Conservation (phyloP, 176 grass and related monocot genomes). For the Areca catechu region DNA sequence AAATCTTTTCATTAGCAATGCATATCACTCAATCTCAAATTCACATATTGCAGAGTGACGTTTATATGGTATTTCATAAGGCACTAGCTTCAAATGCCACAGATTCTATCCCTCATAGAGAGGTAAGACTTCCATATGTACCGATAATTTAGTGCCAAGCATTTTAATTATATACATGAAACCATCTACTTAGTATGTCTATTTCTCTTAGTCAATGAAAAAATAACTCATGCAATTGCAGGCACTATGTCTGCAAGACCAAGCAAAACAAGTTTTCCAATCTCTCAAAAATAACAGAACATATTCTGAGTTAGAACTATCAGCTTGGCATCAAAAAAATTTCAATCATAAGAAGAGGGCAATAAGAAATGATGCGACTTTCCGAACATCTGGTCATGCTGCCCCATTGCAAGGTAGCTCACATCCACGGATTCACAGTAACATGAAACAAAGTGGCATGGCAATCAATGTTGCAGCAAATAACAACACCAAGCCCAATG, state of each 20-base stretch:
- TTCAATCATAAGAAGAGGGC: constrained; percentile 6
- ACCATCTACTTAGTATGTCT: too few relatives aligned
- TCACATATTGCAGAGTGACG: constrained; percentile 35
- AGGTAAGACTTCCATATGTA: constrained; percentile 11
- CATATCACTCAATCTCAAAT: neutral
- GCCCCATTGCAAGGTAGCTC: neutral
- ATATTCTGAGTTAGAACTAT: constrained; percentile 35
- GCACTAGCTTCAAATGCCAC: too few relatives aligned
- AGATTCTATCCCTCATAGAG: constrained; percentile 45
- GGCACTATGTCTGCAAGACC: constrained; percentile 30
- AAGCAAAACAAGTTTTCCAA: constrained; percentile 53
- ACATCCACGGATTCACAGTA: neutral
- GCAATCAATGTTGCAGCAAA: neutral
- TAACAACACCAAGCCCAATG: too few relatives aligned
- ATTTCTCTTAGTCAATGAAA: too few relatives aligned
- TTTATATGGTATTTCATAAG: constrained; percentile 61
- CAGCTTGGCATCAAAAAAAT: constrained; percentile 33
- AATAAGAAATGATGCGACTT: constrained; percentile 4
- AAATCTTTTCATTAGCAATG: neutral
- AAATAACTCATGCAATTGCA: constrained; percentile 2
- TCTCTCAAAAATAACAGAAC: constrained; percentile 41
- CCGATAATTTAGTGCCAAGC: too few relatives aligned
- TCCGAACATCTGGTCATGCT: neutral
- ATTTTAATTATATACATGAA: too few relatives aligned
- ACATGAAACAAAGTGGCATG: constrained; percentile 6